Conservation (phyloP, 1,139 yeast genomes). For the Kurtzmaniella quercitrusa region DNA sequence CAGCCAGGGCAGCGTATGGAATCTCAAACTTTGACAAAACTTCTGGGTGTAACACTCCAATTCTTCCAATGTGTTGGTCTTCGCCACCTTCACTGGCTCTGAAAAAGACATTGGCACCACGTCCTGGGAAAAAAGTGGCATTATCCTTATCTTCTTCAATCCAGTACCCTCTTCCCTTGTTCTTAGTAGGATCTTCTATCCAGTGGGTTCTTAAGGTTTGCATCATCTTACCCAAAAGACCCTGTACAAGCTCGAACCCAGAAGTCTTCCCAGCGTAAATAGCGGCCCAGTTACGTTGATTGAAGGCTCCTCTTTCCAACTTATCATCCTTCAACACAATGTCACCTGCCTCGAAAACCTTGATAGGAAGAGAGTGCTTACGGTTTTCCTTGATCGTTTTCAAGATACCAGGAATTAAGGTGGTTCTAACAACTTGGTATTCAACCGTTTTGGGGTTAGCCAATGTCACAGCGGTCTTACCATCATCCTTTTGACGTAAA, state of each 20-base stretch:
- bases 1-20: conserved; percentile 88
- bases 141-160: conserved; percentile 65
- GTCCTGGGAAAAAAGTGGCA: conserved; percentile 89
- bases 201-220: conserved; percentile 90
- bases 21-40: conserved; percentile 83
- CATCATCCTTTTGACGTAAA: conserved; percentile 73
- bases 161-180: conserved; percentile 76
- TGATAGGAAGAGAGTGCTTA: conserved; percentile 90
- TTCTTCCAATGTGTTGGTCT: conserved; percentile 63
- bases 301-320: conserved; percentile 84
- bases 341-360: conserved; percentile 94
- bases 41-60: conserved; percentile 96
- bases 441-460: conserved; percentile 96
- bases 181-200: conserved; percentile 54
- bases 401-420: conserved; percentile 88
- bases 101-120: conserved; percentile 86
- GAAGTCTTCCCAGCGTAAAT: conserved; percentile 91
- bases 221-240: conserved; percentile 91
- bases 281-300: conserved; percentile 94
- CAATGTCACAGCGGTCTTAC: conserved; percentile 73
- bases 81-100: conserved; percentile 58
- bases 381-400: conserved; percentile 96
- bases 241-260: conserved; percentile 93
- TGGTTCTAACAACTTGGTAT: conserved; percentile 96
- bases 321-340: conserved; percentile 78